Evolutionary conservation across 2,329 filamentous ascomycete species (phyloP).

Genomic region (Alternaria consortialis): DNA sequence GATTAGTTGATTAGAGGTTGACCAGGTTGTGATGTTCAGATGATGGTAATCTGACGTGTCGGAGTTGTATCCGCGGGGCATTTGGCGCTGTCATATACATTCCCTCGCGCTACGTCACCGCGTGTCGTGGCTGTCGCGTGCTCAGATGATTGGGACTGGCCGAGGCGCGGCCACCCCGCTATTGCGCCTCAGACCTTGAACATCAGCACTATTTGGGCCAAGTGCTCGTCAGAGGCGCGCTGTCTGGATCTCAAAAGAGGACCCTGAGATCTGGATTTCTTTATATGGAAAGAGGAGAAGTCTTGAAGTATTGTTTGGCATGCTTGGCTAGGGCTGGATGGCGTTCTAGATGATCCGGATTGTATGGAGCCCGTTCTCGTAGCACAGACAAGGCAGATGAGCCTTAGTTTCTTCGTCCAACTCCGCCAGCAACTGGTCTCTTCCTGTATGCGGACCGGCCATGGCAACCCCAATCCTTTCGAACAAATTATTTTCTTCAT

Average conservation of each 20-base stretch:
- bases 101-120: conserved; percentile 19
- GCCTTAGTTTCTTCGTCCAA: conserved; percentile 16
- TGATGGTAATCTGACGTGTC: conserved; percentile 2
- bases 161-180: conserved; percentile 9
- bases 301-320: not conserved
- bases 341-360: conserved; percentile 18
- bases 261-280: not conserved
- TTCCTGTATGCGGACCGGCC: too few relatives aligned
- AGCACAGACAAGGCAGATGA: conserved; percentile 19
- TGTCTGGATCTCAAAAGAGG: conserved; percentile 2
- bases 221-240: conserved; percentile 7
- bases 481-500: too few relatives aligned
- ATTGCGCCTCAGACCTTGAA: conserved; percentile 13
- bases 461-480: too few relatives aligned
- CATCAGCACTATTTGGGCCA: conserved; percentile 5
- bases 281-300: not conserved
- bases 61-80: not conserved
- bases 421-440: conserved; percentile 10
- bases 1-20: not conserved
- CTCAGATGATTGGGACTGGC: conserved; percentile 15
- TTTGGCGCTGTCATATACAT: conserved; percentile 11
- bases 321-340: conserved; percentile 3
- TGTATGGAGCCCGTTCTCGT: conserved; percentile 18
- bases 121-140: conserved; percentile 17
- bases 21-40: not conserved